Evolutionary conservation across 768 basidiomycete species (phyloP).

Genomic region (Lepiota brunneoincarnata): DNA sequence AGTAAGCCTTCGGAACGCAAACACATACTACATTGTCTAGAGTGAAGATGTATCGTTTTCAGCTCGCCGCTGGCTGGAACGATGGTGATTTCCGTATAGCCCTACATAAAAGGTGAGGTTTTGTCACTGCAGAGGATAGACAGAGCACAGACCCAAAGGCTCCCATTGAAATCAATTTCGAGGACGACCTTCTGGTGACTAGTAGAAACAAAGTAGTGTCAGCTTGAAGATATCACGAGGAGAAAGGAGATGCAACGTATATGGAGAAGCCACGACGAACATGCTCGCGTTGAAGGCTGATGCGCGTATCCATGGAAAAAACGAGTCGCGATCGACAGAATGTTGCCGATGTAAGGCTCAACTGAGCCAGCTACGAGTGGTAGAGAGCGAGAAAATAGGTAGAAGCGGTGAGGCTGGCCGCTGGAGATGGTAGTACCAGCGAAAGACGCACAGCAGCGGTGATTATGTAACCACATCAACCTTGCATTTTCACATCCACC

Average conservation of each 20-base stretch:
- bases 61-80: conserved; percentile 78
- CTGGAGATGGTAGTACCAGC: conserved; percentile 26
- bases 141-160: conserved; percentile 63
- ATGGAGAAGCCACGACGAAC: conserved; percentile 81
- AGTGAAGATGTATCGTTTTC: conserved; percentile 83
- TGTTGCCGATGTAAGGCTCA: not conserved
- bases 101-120: conserved; percentile 45
- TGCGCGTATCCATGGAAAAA: conserved; percentile 46
- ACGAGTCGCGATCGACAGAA: conserved; percentile 21
- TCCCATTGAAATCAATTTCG: conserved; percentile 89
- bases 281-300: conserved; percentile 74
- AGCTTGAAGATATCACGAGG: conserved; percentile 22
- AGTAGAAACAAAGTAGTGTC: conserved; percentile 60
- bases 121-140: conserved; percentile 4
- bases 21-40: conserved; percentile 78
- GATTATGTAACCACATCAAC: conserved; percentile 33
- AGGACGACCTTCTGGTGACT: conserved; percentile 95
- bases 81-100: conserved; percentile 91
- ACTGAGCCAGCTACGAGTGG: not conserved
- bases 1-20: not conserved
- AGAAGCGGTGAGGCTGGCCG: conserved; percentile 18
- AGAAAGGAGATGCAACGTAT: conserved; percentile 58
- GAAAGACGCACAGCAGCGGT: conserved; percentile 23
- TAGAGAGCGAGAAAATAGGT: conserved; percentile 15
- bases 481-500: conserved; percentile 23